Evolutionary conservation across 2,329 filamentous ascomycete species (phyloP).

Genomic region (Nothophoma quercina): DNA sequence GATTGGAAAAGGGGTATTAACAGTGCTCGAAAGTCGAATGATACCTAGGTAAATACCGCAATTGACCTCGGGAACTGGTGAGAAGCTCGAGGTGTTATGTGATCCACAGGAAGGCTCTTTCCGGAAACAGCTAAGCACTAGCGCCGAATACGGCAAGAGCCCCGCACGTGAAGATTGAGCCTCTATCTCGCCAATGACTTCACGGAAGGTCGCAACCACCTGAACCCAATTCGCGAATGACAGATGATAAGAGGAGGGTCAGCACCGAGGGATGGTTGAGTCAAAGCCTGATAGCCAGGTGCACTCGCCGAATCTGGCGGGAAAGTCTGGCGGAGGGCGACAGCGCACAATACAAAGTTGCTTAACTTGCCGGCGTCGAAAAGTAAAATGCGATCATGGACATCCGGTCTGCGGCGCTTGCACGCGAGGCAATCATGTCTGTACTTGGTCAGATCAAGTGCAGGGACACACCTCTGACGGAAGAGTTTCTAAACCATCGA

Average conservation of each 20-base stretch:
- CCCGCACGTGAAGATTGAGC: conserved; percentile 20
- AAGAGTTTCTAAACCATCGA: conserved; percentile 38
- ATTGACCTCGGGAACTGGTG: conserved; percentile 3
- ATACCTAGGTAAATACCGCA: conserved; percentile 7
- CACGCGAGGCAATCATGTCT: conserved; percentile 47
- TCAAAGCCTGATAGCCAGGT: conserved; percentile 29
- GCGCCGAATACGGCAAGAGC: conserved; percentile 6
- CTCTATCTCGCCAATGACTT: conserved; percentile 9
- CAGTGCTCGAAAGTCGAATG: background rate
- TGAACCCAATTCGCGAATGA: conserved; percentile 7
- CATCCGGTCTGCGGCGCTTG: conserved; percentile 50
- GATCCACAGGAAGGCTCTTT: conserved; percentile 6
- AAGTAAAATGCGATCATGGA: conserved; percentile 50
- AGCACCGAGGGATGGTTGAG: conserved; percentile 35
- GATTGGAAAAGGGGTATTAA: no score
- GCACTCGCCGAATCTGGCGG: conserved; percentile 33
- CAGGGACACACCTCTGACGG: conserved; percentile 28
- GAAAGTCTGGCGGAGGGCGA: conserved; percentile 40
- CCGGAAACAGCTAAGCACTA: conserved; percentile 7
- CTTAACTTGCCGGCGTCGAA: conserved; percentile 48
- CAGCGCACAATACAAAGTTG: conserved; percentile 50
- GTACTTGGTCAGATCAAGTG: conserved; percentile 44
- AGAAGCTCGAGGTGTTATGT: conserved; percentile 11
- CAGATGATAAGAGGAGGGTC: conserved; percentile 16
- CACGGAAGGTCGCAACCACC: conserved; percentile 3